Evolutionary conservation across 2,329 filamentous ascomycete genomes (phyloP).

Genomic region (Lasiodiplodia gonubiensis): DNA sequence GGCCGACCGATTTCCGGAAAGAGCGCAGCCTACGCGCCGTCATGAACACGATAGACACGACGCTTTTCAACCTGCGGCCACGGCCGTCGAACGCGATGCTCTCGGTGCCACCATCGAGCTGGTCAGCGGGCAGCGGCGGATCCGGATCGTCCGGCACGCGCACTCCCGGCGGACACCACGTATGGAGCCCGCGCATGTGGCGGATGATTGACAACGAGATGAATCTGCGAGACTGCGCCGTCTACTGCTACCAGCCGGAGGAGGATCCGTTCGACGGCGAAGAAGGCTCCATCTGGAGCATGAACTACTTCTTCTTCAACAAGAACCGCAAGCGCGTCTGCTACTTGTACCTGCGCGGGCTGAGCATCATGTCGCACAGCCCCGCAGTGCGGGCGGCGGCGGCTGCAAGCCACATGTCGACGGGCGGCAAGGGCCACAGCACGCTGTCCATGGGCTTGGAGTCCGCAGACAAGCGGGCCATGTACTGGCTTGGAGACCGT

Average conservation of each 20-base stretch:
- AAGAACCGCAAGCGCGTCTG: conserved; percentile 88
- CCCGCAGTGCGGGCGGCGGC: conserved; percentile 47
- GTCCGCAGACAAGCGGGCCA: conserved; percentile 75
- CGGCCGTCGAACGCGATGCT: conserved; percentile 41
- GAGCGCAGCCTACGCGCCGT: conserved; percentile 80
- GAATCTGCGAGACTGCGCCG: conserved; percentile 83
- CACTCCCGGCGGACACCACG: conserved; percentile 58
- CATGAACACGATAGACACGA: conserved; percentile 86
- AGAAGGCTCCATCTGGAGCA: conserved; percentile 90
- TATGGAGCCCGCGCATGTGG: conserved; percentile 93
- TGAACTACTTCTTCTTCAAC: conserved; percentile 99
- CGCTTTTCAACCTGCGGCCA: conserved; percentile 83
- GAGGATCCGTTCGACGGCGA: conserved; percentile 92
- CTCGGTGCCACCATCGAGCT: conserved; percentile 38
- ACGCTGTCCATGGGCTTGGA: conserved; percentile 23
- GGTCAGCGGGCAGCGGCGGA: conserved; percentile 48
- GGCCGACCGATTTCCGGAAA: conserved; percentile 86
- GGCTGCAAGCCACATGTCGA: neutral
- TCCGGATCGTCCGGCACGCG: conserved; percentile 53
- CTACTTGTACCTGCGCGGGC: conserved; percentile 90
- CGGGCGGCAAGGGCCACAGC: conserved; percentile 4
- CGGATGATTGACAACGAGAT: conserved; percentile 92
- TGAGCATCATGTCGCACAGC: conserved; percentile 74
- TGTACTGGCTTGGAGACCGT: conserved; percentile 83
- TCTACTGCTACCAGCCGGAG: conserved; percentile 87